Conservation (phyloP, 257 asterid species). For the Scutellaria galericulata region DNA sequence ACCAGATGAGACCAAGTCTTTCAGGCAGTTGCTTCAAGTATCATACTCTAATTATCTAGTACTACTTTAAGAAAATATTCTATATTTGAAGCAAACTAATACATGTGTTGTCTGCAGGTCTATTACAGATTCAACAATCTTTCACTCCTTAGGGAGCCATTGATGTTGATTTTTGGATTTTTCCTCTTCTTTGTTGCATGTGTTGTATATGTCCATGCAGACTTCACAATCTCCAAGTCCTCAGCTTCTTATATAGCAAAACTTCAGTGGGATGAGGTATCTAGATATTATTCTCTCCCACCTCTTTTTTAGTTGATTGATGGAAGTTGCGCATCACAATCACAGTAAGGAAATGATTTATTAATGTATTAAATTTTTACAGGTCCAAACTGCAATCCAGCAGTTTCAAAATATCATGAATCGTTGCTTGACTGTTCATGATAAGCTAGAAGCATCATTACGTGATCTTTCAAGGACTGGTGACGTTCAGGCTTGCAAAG, state of each 20-base stretch:
- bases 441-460: constrained; percentile 84
- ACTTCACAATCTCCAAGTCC: constrained; percentile 92
- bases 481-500: constrained; percentile 86
- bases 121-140: constrained; percentile 84
- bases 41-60: constrained; percentile 4
- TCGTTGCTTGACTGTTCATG: constrained; percentile 63
- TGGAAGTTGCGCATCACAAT: neutral
- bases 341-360: neutral
- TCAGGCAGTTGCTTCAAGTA: constrained; percentile 17
- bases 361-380: constrained; percentile 31
- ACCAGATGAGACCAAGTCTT: constrained; percentile 15
- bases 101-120: constrained; percentile 56
- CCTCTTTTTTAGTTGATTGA: constrained; percentile 12
- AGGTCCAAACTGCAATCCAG: constrained; percentile 84
- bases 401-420: constrained; percentile 68
- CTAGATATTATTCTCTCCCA: constrained; percentile 23
- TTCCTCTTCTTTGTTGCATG: constrained; percentile 83
- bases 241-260: constrained; percentile 88
- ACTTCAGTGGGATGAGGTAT: constrained; percentile 98
- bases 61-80: neutral
- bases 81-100: constrained; percentile 32
- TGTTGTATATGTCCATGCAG: constrained; percentile 72
- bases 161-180: constrained; percentile 90
- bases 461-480: constrained; percentile 96
- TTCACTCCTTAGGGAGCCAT: constrained; percentile 80